Base-by-base conservation (phyloP, 73 alveolate genomes). In the Paraurostyla sp. region DNA sequence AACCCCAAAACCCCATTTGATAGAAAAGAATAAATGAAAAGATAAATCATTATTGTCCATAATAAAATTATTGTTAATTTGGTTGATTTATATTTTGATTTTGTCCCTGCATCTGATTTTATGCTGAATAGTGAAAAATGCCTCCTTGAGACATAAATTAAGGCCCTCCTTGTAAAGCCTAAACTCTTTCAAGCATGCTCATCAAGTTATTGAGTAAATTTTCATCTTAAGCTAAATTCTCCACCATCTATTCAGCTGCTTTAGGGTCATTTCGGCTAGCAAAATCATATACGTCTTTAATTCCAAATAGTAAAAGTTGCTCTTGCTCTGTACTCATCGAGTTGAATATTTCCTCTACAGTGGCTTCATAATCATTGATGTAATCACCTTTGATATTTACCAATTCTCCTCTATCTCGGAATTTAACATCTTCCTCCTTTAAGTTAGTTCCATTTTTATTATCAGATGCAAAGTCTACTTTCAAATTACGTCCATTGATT, bases 381-480 rank as follows among this genome's bases (percentile, higher is more conserved):
- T 78, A 78, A 7, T 78, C 80, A 18, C 89, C 89, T 41, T 78
- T 54, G 0, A 43, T 58, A 22, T 15, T 51, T 7, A 78, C 89
- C 11, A 80, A 35, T 32, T 89, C 94, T 20, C 94, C 91, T 27
- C 58, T 89, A 36, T 89, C 94, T 50, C 94, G 42, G 68, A 78
- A 89, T 38, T 63, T 78, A 18, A 89, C 83, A 56, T 91, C 93
- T 50, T 73, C 91, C 25, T 71, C 92, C 80, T 91, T 91, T 62
- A 91, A 91, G 38, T 91, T 91, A 3, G 88, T 91, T 2, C 96
- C 96, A 54, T 84, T 83, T 46, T 83, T 83, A 57, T 84, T 83
- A 56, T 91, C 96, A 9, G 91, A 73, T 4, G 96, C 96, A 58
- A 60, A 93, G 50, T 93, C 97, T 23, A 97, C 98, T 32, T 97